Evolutionary conservation across 2,329 filamentous ascomycete species (phyloP).

Genomic region (Exophiala alcalophila): DNA sequence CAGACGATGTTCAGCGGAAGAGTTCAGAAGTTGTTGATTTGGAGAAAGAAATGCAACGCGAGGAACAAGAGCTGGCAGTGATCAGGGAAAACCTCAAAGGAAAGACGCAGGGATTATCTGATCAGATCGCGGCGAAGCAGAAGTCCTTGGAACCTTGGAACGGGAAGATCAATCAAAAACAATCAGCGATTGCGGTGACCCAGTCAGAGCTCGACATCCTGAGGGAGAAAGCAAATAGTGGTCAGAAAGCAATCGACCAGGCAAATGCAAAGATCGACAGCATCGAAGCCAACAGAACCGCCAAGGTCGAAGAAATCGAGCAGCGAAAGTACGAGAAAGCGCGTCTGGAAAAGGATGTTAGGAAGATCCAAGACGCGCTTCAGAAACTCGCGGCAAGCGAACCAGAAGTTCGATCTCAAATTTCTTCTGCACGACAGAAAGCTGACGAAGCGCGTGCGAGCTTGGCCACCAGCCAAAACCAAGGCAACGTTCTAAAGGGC

Average conservation of each 20-base stretch:
- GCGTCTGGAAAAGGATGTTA: constrained; percentile 69
- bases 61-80: constrained; percentile 76
- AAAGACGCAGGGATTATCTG: constrained; percentile 91
- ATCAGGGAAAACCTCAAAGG: constrained; percentile 88
- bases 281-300: constrained; percentile 67
- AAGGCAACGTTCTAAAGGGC: constrained; percentile 86
- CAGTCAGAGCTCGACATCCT: constrained; percentile 93
- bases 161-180: constrained; percentile 94
- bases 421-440: constrained; percentile 88
- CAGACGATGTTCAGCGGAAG: constrained; percentile 73
- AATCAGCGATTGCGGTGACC: constrained; percentile 88
- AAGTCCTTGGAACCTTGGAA: constrained; percentile 95
- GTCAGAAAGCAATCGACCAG: constrained; percentile 78
- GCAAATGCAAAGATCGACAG: constrained; percentile 72
- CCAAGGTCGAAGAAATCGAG: constrained; percentile 72
- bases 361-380: constrained; percentile 69
- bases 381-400: constrained; percentile 72
- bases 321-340: constrained; percentile 70
- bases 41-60: constrained; percentile 70
- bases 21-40: constrained; percentile 70
- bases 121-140: constrained; percentile 87
- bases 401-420: constrained; percentile 74
- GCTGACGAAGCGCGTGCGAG: constrained; percentile 93
- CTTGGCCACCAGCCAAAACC: constrained; percentile 83
- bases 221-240: constrained; percentile 82